phyloP scores from a whole-genome alignment of 768 basidiomycete genomes.

The Russula virescens region DNA sequence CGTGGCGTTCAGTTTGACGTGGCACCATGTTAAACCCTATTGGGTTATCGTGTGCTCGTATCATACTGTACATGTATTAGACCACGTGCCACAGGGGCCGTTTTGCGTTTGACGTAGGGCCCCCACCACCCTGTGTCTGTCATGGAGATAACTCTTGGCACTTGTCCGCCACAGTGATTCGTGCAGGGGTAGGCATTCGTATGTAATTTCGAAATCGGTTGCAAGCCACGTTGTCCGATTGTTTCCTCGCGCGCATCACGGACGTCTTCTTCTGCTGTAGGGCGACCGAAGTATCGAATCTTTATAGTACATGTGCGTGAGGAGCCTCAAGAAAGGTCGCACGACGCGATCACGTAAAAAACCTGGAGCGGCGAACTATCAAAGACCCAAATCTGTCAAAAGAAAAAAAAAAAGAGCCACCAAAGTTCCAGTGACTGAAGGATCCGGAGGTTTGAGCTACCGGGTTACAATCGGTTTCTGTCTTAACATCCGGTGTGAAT shows the following conservation, averaged over 20 bases:
- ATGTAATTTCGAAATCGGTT: too few species aligned
- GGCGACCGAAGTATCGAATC: too few species aligned
- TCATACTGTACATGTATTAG: too few species aligned
- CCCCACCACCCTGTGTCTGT: background rate
- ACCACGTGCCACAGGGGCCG: background rate
- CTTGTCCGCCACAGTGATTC: too few species aligned
- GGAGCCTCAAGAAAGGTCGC: too few species aligned
- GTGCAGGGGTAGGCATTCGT: background rate
- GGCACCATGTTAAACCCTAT: background rate
- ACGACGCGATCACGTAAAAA: background rate
- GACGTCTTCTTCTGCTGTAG: background rate
- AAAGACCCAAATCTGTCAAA: background rate
- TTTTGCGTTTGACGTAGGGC: too few species aligned
- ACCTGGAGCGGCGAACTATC: background rate
- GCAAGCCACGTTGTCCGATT: background rate
- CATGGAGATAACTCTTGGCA: background rate
- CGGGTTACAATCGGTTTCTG: background rate
- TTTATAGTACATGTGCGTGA: too few species aligned
- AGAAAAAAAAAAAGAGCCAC: too few species aligned
- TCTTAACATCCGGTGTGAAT: background rate
- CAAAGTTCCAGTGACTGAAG: background rate
- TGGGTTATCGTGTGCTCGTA: background rate
- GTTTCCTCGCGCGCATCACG: background rate
- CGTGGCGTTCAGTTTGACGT: background rate
- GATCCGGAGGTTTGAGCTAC: background rate